Evolutionary conservation across 139 green algal genomes (phyloP), one percentile per base, ranked within the genome.

Genomic region (Trebouxia sp.): DNA sequence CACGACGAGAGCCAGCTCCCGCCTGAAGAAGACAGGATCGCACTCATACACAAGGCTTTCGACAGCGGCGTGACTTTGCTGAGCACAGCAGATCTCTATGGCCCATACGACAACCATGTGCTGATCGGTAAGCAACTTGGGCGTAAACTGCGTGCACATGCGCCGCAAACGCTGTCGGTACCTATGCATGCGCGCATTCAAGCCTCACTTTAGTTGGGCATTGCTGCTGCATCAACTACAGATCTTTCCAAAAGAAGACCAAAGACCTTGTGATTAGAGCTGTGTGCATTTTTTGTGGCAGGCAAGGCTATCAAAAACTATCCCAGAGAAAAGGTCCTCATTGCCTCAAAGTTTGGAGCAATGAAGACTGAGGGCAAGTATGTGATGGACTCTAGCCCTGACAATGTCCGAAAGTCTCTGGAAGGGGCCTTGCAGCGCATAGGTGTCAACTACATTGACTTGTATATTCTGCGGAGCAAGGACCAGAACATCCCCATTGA

Each of bases 281-380:
- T 69, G 56, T 3, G 30, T 32, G 56, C 56, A 10, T 43, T 3
- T 37, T n/a, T 6, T 37, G 3, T 69, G n/a, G 5, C 66, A 76
- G 66, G 66, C 66, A 76, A 76, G 51, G 66, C 66, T 20, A 35
- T 76, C 20, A 76, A 76, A n/a, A 1, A 50, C 8, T 20, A 51
- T 50, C 66, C 66, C 8, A 76, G 66, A 35, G 66, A 76, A 8
- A 11, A 76, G 39, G 38, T 76, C 20, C n/a, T 53, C 66, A 76
- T 76, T 53, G 66, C 39, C 22, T 48, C 38, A 14, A 76, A 76
- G 38, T 76, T 37, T 37, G 66, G 66, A 5, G 30, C 26, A 30
- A 48, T 76, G 38, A 76, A 22, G 12, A 28, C 32, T 53, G 66
- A 76, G 66, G 38, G 38, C 39, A 69, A 69, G 1, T 76, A 37